Evolutionary conservation across 495 filamentous ascomycete genomes (phyloP).

Genomic region (Daldinia loculata): DNA sequence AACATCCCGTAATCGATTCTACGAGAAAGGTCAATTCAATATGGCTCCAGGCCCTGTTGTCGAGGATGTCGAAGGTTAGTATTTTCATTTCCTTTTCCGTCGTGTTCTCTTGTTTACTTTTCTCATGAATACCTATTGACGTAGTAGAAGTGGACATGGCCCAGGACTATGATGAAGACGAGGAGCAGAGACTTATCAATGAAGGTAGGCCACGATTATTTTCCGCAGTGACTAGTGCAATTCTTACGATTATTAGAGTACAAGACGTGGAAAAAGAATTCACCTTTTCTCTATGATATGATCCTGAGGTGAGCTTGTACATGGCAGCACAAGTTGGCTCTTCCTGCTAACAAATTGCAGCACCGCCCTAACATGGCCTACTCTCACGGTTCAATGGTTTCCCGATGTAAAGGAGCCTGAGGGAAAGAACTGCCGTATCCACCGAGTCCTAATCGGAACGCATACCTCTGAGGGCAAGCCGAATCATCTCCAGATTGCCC

Average conservation of each 20-base stretch:
- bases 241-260: slow-evolving; percentile 71
- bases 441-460: slow-evolving; percentile 92
- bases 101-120: not conserved
- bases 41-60: slow-evolving; percentile 59
- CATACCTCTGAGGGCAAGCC: slow-evolving; percentile 87
- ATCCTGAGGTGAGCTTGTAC: slow-evolving; percentile 70
- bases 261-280: slow-evolving; percentile 99
- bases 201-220: slow-evolving; percentile 67
- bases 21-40: slow-evolving; percentile 9
- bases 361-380: slow-evolving; percentile 96
- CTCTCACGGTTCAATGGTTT: slow-evolving; percentile 96
- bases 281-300: slow-evolving; percentile 97
- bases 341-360: slow-evolving; percentile 51
- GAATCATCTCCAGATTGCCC: slow-evolving; percentile 95
- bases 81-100: not conserved
- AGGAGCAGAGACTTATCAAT: slow-evolving; percentile 85
- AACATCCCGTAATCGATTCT: slow-evolving; percentile 1
- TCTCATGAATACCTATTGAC: slow-evolving; percentile 24
- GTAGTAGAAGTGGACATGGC: slow-evolving; percentile 59
- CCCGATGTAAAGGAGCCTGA: slow-evolving; percentile 89
- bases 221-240: not conserved
- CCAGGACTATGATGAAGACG: slow-evolving; percentile 76
- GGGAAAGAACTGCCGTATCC: slow-evolving; percentile 85
- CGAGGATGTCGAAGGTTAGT: slow-evolving; percentile 62
- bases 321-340: not conserved